Conservation (phyloP, 331 rosid species). For the Malus hybrid region DNA sequence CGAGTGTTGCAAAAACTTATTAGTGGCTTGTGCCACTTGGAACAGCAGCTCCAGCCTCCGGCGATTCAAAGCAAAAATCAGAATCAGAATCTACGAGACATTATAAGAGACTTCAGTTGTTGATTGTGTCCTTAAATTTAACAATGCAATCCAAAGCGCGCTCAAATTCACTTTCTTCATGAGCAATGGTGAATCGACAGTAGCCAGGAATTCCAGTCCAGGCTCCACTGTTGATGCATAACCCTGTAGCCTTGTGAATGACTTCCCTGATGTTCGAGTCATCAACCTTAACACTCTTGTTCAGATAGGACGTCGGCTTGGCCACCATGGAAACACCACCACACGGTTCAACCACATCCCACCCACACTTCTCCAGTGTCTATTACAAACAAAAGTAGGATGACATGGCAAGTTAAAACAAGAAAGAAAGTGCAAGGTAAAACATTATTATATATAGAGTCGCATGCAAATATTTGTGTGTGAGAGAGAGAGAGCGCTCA, state of each 20-base stretch:
- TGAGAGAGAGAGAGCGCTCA: neutral
- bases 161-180: constrained; percentile 67
- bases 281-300: constrained; percentile 45
- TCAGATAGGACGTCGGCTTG: constrained; percentile 68
- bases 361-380: constrained; percentile 69
- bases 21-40: neutral
- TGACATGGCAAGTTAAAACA: neutral
- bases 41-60: neutral
- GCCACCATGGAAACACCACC: constrained; percentile 87
- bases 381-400: constrained; percentile 21
- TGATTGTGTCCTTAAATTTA: constrained; percentile 37
- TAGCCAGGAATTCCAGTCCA: constrained; percentile 98
- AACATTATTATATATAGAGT: neutral
- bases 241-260: constrained; percentile 61
- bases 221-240: constrained; percentile 86
- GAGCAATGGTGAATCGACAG: constrained; percentile 75
- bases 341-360: constrained; percentile 74
- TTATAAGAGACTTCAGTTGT: constrained; percentile 20
- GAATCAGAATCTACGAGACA: neutral
- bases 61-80: neutral
- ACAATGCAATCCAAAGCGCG: constrained; percentile 69
- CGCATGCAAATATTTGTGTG: neutral
- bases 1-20: neutral
- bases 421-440: neutral
- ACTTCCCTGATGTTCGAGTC: constrained; percentile 72